A percentile compares a stretch with the other conserved stretches of the same genome.
Conservation (phyloP, 2,329 filamentous ascomycete genomes). For the Cladophialophora psammophila region DNA sequence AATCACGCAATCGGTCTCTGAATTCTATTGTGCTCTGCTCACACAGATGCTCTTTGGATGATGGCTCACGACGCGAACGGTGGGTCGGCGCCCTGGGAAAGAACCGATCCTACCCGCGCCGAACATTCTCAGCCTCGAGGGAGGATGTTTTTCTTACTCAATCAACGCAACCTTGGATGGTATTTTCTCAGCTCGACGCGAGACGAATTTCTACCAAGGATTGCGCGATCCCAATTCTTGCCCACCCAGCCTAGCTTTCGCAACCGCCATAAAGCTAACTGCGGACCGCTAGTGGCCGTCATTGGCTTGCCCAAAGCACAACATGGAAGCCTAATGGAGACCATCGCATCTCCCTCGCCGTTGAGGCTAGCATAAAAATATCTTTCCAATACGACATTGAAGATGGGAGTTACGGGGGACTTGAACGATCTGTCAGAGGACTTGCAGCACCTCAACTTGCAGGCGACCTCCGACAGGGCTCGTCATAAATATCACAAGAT, state of each 20-base stretch:
- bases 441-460: neutral
- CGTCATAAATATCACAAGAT: neutral
- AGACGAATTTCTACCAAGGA: constrained; percentile 29
- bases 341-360: neutral
- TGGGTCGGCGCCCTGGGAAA: neutral
- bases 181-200: neutral
- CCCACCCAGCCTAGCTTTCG: neutral
- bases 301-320: neutral
- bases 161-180: constrained; percentile 22
- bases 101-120: constrained; percentile 6
- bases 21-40: neutral
- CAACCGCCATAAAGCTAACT: neutral
- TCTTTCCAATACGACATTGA: neutral
- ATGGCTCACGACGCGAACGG: neutral
- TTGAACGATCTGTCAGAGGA: neutral
- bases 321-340: neutral
- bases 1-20: constrained; percentile 21
- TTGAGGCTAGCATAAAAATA: neutral
- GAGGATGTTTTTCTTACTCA: constrained; percentile 27
- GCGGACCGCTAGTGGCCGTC: neutral
- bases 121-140: constrained; percentile 15
- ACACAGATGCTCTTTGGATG: neutral
- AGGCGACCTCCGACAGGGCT: neutral
- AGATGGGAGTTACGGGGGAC: neutral
- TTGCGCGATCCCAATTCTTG: constrained; percentile 25